Conservation (phyloP, 108 stramenopile species). For the Chaetoceros tenuissimus region DNA sequence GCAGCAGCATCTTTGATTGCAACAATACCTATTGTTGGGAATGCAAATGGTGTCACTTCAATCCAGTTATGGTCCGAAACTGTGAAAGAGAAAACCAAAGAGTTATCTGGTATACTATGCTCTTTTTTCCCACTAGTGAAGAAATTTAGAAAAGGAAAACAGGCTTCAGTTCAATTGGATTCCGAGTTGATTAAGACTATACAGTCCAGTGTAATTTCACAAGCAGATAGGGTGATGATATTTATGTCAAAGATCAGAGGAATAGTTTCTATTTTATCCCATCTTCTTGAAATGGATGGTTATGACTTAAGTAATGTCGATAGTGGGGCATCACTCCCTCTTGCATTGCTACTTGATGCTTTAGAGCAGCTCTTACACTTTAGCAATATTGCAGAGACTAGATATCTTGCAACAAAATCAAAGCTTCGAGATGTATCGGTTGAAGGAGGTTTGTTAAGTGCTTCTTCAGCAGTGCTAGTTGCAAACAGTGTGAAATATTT, state of each 20-base stretch:
- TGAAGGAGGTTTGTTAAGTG: neutral
- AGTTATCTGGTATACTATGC: neutral
- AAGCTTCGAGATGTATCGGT: constrained; percentile 1
- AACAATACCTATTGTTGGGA: neutral
- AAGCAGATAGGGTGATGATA: neutral
- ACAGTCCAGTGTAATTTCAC: neutral
- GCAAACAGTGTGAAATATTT: neutral
- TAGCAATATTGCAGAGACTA: neutral
- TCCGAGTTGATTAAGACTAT: neutral
- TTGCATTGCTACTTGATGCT: neutral
- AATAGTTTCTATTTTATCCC: neutral
- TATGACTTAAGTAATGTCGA: neutral
- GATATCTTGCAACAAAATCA: constrained; percentile 1
- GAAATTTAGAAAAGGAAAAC: neutral
- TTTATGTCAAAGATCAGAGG: neutral
- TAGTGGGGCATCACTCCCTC: neutral
- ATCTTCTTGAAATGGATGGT: neutral
- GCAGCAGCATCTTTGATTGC: neutral
- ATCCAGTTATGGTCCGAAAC: neutral
- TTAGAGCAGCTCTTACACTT: neutral
- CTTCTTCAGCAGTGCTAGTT: neutral
- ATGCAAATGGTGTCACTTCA: neutral
- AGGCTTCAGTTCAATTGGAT: neutral
- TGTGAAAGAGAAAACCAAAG: neutral
- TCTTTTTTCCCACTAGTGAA: neutral